Conservation (phyloP, 2,329 filamentous ascomycete species). For the Teratosphaeriaceae sp. region DNA sequence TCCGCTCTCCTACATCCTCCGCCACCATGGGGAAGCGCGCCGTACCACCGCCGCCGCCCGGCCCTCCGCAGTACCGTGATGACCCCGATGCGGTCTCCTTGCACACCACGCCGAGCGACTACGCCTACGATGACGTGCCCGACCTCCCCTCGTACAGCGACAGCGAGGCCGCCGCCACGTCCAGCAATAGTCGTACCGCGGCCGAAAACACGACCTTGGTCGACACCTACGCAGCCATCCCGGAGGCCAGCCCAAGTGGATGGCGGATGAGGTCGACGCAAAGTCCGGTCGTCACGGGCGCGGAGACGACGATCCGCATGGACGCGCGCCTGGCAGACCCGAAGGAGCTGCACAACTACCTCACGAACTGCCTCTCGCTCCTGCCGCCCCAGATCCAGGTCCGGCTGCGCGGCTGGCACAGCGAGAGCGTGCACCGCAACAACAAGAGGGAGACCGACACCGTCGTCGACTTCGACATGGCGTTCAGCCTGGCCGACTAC, state of each 20-base stretch:
- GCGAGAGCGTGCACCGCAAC: constrained; percentile 16
- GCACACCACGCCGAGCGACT: constrained; percentile 23
- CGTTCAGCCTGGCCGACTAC: constrained; percentile 15
- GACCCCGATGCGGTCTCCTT: constrained; percentile 23
- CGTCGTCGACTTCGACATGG: constrained; percentile 22
- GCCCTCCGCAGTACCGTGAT: constrained; percentile 15
- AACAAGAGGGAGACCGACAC: constrained; percentile 25
- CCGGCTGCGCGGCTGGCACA: constrained; percentile 23
- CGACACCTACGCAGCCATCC: constrained; percentile 16
- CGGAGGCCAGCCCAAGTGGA: constrained; percentile 1
- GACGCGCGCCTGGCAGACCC: constrained; percentile 20
- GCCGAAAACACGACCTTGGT: background rate
- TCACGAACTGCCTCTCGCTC: constrained; percentile 17
- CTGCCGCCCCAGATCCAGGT: constrained; percentile 18
- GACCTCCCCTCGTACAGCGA: constrained; percentile 24
- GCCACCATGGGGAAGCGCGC: background rate
- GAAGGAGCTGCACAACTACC: constrained; percentile 17
- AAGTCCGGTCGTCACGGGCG: constrained; percentile 9
- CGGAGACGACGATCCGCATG: constrained; percentile 23
- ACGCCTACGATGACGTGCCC: constrained; percentile 21
- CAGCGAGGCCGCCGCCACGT: constrained; percentile 15
- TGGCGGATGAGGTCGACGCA: constrained; percentile 2
- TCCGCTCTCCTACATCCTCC: no score
- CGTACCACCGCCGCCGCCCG: background rate
- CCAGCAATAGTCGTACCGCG: background rate